Evolutionary conservation across 2,329 filamentous ascomycete genomes (phyloP).

Genomic region (Aspergillus pseudoviridinutans): DNA sequence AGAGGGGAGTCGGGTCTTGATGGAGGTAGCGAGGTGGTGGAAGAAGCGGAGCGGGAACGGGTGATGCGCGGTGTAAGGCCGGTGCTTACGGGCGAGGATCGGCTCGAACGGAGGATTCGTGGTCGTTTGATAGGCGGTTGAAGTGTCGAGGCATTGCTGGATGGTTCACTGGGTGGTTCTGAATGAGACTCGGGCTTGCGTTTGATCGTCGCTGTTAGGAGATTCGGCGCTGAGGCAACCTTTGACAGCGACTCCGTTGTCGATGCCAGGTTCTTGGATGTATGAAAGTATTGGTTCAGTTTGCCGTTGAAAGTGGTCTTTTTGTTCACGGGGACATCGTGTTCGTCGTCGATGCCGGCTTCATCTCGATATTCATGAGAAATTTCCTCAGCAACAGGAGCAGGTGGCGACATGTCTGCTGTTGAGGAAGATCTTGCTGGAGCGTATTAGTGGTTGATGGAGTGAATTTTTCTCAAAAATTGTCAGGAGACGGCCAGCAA

Average conservation of each 20-base stretch:
- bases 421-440: not conserved
- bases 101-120: conserved; percentile 4
- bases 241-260: not conserved
- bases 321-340: conserved; percentile 31
- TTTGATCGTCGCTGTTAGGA: not conserved
- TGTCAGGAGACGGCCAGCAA: not conserved
- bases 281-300: conserved; percentile 32
- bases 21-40: conserved; percentile 2
- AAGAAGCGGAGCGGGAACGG: conserved; percentile 13
- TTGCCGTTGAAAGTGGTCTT: conserved; percentile 34
- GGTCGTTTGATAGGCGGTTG: conserved; percentile 13
- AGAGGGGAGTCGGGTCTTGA: conserved; percentile 1
- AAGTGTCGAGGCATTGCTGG: not conserved
- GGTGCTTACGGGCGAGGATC: not conserved
- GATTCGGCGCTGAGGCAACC: not conserved
- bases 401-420: not conserved
- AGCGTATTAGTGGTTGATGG: not conserved
- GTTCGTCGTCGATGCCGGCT: not conserved
- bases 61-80: conserved; percentile 8
- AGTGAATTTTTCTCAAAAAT: not conserved
- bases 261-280: not conserved
- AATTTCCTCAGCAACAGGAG: not conserved
- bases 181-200: not conserved
- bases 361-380: not conserved
- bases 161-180: not conserved